Base-by-base conservation (phyloP, 805 yeast genomes). In the Yamadazyma insecticola region DNA sequence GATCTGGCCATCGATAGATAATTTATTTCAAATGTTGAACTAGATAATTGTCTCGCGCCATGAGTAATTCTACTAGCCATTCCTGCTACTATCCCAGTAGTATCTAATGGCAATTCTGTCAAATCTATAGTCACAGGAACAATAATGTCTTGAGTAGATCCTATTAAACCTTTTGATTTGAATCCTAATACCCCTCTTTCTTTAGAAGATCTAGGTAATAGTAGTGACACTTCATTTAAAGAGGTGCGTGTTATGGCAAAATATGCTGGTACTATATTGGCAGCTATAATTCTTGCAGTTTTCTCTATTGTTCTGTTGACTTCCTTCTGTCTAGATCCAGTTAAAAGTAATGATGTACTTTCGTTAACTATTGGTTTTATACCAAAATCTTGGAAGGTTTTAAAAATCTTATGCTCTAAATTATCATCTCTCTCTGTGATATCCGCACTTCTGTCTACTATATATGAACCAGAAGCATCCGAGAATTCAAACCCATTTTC, bases 11-110 rank as follows among this genome's bases (percentile, higher is more conserved):
- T 72, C 14, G 81, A 73, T 13, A 79, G 53, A 41, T 77, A 79
- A 45, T 70, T 70, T 75, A 74, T 73, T 41, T 70, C 78, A 28
- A 61, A 61, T 3, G 63, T 41, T 2, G 33, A 28, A 15, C 36
- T 40, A 5, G 51, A 47, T 16, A 28, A 26, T 11, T 32, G 27
- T 14, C 42, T 45, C 22, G 50, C 41, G 5, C 61, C 64, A 24
- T 53, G 57, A 13, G 70, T 45, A 15, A 78, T 50, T 33, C 59
- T 63, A 23, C 72, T 56, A 0, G 85, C 82, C 14, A 79, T 64
- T 1, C 82, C 81, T 1, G 83, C 77, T 2, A 78, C 83, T 29
- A 79, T 76, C 24, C 86, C 86, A 14, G 78, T 75, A 6, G 76
- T 60, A 48, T 78, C 78, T 12, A 73, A 51, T 0, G 84, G 84